Percentiles rank a stretch among this genome's conserved stretches.
Conservation (phyloP, 345 rosid species). For the Citrus cavaleriei region DNA sequence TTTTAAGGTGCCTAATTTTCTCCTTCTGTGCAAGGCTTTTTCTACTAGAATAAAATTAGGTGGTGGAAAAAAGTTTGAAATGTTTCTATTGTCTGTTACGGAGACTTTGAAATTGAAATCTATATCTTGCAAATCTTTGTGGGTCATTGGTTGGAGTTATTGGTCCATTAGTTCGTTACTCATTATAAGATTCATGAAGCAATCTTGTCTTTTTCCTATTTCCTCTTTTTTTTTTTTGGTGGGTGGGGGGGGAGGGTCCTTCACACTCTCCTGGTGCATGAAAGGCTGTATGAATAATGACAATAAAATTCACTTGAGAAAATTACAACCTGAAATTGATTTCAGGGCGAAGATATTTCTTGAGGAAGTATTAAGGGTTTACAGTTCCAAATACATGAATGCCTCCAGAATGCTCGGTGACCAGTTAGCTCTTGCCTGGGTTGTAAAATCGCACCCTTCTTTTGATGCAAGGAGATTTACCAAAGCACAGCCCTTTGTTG, state of each 20-base stretch:
- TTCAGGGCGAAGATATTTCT: conserved; percentile 81
- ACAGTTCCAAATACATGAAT: conserved; percentile 61
- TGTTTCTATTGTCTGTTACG: background rate
- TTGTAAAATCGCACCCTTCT: conserved; percentile 52
- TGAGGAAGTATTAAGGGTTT: conserved; percentile 54
- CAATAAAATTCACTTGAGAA: background rate
- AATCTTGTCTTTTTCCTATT: background rate
- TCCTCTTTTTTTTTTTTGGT: background rate
- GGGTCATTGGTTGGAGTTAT: background rate
- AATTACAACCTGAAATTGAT: background rate
- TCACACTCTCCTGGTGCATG: background rate
- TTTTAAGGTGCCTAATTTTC: conserved; percentile 48
- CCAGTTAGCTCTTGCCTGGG: conserved; percentile 81
- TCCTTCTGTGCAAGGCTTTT: background rate
- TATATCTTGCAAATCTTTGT: background rate
- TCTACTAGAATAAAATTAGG: background rate
- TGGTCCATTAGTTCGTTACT: too few species aligned
- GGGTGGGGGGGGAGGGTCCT: too few species aligned
- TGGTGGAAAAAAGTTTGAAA: background rate
- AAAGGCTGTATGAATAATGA: background rate
- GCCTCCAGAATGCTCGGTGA: conserved; percentile 98
- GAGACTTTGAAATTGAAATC: background rate
- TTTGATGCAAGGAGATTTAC: conserved; percentile 67
- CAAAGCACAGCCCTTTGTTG: conserved; percentile 53
- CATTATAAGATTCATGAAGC: background rate